These are phyloP conservation scores for Lentinus brumalis DNA, from an alignment of 768 basidiomycete genomes.

Conservation along the genomic window DNA sequence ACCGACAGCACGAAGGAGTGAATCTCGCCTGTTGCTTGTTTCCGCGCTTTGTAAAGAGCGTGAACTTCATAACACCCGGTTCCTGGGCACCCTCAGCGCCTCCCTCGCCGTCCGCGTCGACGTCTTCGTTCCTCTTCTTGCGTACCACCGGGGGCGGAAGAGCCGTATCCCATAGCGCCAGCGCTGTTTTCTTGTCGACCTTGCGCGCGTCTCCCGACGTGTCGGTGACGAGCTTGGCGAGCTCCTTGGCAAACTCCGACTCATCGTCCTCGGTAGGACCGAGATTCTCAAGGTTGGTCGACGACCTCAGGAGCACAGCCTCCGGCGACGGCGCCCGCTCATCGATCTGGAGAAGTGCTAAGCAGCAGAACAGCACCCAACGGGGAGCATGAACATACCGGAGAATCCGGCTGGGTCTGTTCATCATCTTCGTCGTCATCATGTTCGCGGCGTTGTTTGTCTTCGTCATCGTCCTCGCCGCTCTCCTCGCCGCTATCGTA, in stretches of 20 bases:
- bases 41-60: constrained; percentile 88
- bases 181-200: constrained; percentile 85
- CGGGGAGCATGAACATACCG: constrained; percentile 41
- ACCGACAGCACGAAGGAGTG: too few species aligned
- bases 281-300: constrained; percentile 59
- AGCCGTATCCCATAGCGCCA: constrained; percentile 87
- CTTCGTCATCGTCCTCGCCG: constrained; percentile 50
- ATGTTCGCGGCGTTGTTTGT: constrained; percentile 38
- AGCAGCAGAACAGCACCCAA: neutral
- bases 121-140: constrained; percentile 66
- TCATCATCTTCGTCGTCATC: constrained; percentile 72
- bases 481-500: constrained; percentile 69
- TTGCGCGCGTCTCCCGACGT: constrained; percentile 80
- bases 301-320: constrained; percentile 68
- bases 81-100: constrained; percentile 32
- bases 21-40: constrained; percentile 82
- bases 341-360: constrained; percentile 43
- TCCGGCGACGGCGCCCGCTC: constrained; percentile 84
- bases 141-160: constrained; percentile 67
- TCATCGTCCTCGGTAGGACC: constrained; percentile 90
- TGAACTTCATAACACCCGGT: constrained; percentile 80
- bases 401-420: constrained; percentile 54
- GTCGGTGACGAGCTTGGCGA: constrained; percentile 93
- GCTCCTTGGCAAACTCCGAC: constrained; percentile 91
- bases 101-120: constrained; percentile 52